A percentile compares a stretch with the other conserved stretches of the same genome.
Conservation (phyloP, 352 stramenopile species). For the Pythium rhizo-oryzae region DNA sequence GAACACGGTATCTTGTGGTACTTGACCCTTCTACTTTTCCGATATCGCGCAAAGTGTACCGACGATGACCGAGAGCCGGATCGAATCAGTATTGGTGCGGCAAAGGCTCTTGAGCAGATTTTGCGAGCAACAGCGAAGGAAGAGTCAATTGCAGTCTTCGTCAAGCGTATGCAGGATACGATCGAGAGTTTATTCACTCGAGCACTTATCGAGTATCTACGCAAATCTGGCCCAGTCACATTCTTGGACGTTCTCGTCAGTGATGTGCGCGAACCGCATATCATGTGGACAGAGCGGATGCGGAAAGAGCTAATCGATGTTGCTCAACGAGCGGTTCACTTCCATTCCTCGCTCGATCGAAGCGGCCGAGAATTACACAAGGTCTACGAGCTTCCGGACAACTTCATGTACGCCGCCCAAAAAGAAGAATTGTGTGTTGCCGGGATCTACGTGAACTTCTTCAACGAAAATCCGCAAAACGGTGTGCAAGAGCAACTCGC, state of each 20-base stretch:
- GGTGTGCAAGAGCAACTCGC: conserved; percentile 78
- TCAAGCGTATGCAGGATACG: conserved; percentile 81
- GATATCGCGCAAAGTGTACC: conserved; percentile 39
- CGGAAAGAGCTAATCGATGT: conserved; percentile 73
- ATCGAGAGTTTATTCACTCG: conserved; percentile 85
- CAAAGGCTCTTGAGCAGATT: conserved; percentile 73
- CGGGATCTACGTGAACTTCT: conserved; percentile 90
- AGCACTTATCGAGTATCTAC: conserved; percentile 75
- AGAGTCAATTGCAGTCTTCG: conserved; percentile 73
- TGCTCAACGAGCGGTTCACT: conserved; percentile 69
- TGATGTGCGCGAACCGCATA: conserved; percentile 78
- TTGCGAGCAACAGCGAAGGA: conserved; percentile 69
- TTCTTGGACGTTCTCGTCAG: conserved; percentile 74
- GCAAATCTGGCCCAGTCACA: conserved; percentile 55
- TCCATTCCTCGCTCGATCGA: conserved; percentile 61
- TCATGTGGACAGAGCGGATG: conserved; percentile 90
- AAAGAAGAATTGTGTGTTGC: conserved; percentile 85
- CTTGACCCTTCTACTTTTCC: conserved; percentile 76
- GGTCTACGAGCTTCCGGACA: conserved; percentile 70
- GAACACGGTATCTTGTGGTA: conserved; percentile 87
- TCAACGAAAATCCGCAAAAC: conserved; percentile 83
- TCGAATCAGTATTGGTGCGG: conserved; percentile 69
- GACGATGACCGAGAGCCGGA: conserved; percentile 46
- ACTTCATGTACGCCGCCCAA: conserved; percentile 84
- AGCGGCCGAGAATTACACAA: conserved; percentile 62